Evolutionary conservation across 2,329 filamentous ascomycete species (phyloP).

Genomic region (Phaeosphaeriaceae sp.): DNA sequence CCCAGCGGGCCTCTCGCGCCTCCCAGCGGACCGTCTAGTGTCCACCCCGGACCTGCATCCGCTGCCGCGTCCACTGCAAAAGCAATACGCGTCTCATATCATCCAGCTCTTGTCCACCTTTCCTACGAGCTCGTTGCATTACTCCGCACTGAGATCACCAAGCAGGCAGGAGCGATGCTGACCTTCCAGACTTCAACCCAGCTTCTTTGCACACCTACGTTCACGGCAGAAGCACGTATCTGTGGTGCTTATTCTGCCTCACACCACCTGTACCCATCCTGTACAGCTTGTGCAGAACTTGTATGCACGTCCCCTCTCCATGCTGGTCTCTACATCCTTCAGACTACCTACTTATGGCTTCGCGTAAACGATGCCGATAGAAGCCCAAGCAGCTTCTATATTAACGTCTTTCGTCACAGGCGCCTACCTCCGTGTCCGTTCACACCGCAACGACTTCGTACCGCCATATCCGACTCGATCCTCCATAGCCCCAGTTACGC

Average conservation of each 20-base stretch:
- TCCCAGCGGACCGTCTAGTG: constrained; percentile 1
- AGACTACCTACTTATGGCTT: background rate
- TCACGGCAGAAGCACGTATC: background rate
- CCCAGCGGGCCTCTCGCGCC: background rate
- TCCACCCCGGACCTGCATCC: background rate
- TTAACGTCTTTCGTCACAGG: background rate
- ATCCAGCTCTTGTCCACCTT: background rate
- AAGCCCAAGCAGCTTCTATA: background rate
- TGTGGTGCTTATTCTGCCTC: background rate
- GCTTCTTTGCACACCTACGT: background rate
- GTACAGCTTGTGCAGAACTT: background rate
- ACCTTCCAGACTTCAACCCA: background rate
- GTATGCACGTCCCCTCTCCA: background rate
- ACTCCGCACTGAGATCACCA: background rate
- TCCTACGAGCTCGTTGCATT: background rate
- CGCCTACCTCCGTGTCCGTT: background rate
- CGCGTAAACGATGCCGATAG: background rate
- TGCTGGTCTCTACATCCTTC: background rate
- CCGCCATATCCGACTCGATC: background rate
- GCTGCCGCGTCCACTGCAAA: background rate
- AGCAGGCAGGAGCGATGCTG: background rate
- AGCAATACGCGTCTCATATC: background rate
- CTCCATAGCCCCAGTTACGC: background rate
- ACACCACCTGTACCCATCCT: background rate
- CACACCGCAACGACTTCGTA: background rate